Evolutionary conservation across 2,329 filamentous ascomycete species (phyloP), one percentile per base, ranked within the genome.

Genomic region (Claviceps sp.): DNA sequence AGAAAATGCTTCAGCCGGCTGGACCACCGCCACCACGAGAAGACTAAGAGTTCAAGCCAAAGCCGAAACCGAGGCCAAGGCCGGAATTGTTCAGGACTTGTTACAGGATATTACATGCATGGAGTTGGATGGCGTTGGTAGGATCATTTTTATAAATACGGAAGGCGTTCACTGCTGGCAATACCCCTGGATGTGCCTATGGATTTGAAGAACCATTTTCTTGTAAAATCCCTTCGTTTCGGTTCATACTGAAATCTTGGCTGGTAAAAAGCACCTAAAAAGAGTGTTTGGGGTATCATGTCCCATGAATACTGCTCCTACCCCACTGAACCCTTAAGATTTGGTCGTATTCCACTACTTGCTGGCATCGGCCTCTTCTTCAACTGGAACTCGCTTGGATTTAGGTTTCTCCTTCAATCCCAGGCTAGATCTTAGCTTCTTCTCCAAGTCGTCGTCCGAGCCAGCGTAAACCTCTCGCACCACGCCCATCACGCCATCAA

Each of bases 401-500:
- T 49, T 56, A 46, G 56, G 56, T 22, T 34, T 50, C 17, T 60
- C 57, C 50, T 64, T 66, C 48, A 84, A 68, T 5, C 79, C 81
- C 45, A 88, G 65, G 62, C 80, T 88, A 49, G 75, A 72, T 26
- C 73, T 68, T 47, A 89, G 65, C 61, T 79, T 80, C 62, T 70
- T 75, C 55, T 83, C 76, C 49, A 84, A 62, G 56, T 82, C 77
- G 3, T 75, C 70, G 1, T 69, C 69, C 45, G 71, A 69, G 7
- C 71, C 71, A 1, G 74, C 78, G 63, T 80, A 85, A 0, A 83
- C 72, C 50, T 75, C 66, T 62, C 79, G 68, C 4, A 89, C 80
- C 56, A 96, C 68, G 0, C 80, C 82, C 17, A 82, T 79, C 13
- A 93, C 85, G 0, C 86, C 87, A 48, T 81, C 76, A n/a, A 82